A percentile compares a stretch with the other conserved stretches of the same genome.
These are phyloP conservation scores for Aspergillus nidulans DNA, from an alignment of 495 filamentous ascomycete genomes.

Conservation along the genomic window DNA sequence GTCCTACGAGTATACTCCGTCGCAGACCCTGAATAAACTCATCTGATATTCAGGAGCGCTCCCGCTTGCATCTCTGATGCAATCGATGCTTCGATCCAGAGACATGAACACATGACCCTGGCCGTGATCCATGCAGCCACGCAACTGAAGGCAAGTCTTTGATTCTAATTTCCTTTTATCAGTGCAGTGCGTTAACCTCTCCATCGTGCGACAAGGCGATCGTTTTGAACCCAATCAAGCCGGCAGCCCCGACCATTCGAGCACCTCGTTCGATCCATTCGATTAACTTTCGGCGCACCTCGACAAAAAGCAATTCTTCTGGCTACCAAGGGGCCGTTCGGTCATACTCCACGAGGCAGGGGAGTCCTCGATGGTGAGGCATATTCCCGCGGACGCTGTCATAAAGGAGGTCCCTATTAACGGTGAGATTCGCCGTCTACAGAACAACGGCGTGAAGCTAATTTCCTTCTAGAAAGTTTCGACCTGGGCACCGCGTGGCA, in stretches of 20 bases:
- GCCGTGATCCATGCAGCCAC: not conserved
- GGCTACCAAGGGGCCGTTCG: no score
- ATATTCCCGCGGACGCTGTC: not conserved
- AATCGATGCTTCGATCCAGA: not conserved
- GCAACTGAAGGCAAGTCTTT: not conserved
- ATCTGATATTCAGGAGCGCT: constrained; percentile 1
- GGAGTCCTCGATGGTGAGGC: not conserved
- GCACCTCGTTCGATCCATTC: not conserved
- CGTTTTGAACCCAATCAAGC: not conserved
- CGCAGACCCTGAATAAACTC: constrained; percentile 1
- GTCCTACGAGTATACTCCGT: not conserved
- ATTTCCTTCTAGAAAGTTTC: constrained; percentile 29
- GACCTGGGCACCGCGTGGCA: constrained; percentile 15
- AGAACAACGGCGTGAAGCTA: constrained; percentile 21
- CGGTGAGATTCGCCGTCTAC: not conserved
- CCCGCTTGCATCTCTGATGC: constrained; percentile 2
- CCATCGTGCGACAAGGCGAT: constrained; percentile 2
- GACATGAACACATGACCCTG: not conserved
- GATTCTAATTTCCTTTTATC: not conserved
- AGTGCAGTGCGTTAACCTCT: not conserved
- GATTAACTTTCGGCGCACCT: not conserved
- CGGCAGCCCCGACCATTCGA: not conserved
- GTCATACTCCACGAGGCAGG: no score
- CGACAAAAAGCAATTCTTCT: not conserved
- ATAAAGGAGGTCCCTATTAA: constrained; percentile 10